Evolutionary conservation across 306 rosid species (phyloP).

Genomic region (Morella rubra): DNA sequence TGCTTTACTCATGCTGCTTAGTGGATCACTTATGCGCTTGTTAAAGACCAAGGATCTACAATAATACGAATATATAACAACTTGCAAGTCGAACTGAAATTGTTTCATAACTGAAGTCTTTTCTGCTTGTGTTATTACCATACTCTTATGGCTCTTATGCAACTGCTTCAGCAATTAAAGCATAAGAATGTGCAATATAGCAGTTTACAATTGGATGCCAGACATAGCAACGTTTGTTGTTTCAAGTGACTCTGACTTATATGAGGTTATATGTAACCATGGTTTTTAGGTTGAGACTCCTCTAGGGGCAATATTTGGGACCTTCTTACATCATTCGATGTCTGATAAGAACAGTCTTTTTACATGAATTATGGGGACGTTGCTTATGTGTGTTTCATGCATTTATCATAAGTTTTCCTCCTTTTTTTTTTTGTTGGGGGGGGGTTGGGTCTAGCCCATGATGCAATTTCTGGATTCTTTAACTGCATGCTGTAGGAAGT

Average conservation of each 20-base stretch:
- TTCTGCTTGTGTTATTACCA: not conserved
- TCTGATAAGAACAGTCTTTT: not conserved
- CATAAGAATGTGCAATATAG: not conserved
- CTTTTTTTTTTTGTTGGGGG: not conserved
- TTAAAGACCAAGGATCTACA: not conserved
- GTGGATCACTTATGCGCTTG: not conserved
- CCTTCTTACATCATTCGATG: not conserved
- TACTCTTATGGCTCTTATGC: not conserved
- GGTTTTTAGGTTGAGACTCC: not conserved
- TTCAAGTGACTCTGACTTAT: not conserved
- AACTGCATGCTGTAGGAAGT: not conserved
- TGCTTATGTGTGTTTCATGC: not conserved
- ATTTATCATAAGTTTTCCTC: no score
- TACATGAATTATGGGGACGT: not conserved
- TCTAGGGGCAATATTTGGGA: not conserved
- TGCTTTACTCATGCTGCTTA: not conserved
- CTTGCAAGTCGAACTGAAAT: not conserved
- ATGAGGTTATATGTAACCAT: not conserved
- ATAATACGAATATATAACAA: not conserved
- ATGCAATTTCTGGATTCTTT: not conserved
- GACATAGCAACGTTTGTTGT: not conserved
- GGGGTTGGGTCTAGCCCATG: not conserved
- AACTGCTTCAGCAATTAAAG: not conserved
- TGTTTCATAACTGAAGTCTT: not conserved
- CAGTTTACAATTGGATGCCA: not conserved